Conservation (phyloP, 1,284 basidiomycete genomes). For the Ustilago esculenta region DNA sequence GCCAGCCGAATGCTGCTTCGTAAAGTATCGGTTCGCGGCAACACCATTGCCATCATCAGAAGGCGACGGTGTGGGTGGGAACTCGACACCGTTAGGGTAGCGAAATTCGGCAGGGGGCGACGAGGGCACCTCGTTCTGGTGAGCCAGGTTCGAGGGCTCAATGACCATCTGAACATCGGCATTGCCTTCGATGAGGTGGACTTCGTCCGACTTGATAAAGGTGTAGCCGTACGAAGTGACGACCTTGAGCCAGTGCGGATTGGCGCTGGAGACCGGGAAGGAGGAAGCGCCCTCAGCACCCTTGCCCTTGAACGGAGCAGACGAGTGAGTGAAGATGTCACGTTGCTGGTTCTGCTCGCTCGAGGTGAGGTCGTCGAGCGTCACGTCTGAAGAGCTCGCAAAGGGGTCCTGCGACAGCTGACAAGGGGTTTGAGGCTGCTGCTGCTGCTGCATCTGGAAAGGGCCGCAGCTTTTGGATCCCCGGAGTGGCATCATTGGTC, state of each 20-base stretch:
- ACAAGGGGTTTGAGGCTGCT: slow-evolving; percentile 5
- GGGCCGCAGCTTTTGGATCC: slow-evolving; percentile 16
- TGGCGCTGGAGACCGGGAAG: slow-evolving; percentile 11
- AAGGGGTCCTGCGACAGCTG: slow-evolving; percentile 16
- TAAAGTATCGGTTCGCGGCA: slow-evolving; percentile 23
- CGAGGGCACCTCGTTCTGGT: slow-evolving; percentile 34
- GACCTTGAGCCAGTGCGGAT: slow-evolving; percentile 47
- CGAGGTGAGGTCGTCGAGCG: slow-evolving; percentile 34
- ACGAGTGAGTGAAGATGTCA: slow-evolving; percentile 42
- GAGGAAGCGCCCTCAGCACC: slow-evolving; percentile 6
- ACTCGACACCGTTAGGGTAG: slow-evolving; percentile 39
- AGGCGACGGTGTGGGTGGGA: slow-evolving; percentile 43
- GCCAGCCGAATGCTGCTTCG: slow-evolving; percentile 13
- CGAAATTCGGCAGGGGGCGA: slow-evolving; percentile 38
- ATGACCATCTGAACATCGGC: slow-evolving; percentile 47
- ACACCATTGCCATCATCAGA: slow-evolving; percentile 37
- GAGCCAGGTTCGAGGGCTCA: slow-evolving; percentile 19
- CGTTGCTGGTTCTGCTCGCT: slow-evolving; percentile 20
- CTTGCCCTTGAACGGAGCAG: slow-evolving; percentile 23
- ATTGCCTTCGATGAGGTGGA: slow-evolving; percentile 42
- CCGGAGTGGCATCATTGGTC: slow-evolving; percentile 36
- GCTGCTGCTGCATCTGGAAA: slow-evolving; percentile 8
- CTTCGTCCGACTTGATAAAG: slow-evolving; percentile 43
- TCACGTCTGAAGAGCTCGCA: slow-evolving; percentile 43
- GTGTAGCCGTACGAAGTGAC: slow-evolving; percentile 51